Conservation (phyloP, 2,329 filamentous ascomycete genomes). For the Ophiocordyceps camponoti-floridani region DNA sequence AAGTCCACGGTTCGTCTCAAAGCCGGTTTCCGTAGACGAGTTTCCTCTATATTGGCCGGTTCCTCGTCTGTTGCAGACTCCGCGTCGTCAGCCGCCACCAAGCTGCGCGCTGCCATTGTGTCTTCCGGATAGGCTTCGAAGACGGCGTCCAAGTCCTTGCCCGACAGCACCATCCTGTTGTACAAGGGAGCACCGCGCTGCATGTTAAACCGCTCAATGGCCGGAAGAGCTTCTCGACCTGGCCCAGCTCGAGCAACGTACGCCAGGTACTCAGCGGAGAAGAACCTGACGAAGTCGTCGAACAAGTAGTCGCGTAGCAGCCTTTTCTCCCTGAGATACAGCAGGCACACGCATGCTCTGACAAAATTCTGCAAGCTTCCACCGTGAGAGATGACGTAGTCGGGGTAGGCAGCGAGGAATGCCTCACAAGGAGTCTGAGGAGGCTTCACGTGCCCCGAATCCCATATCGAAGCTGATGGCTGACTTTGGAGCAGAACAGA, state of each 20-base stretch:
- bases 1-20: no score
- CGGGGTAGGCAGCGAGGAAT: slow-evolving; percentile 25
- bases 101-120: slow-evolving; percentile 6
- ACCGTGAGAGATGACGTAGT: slow-evolving; percentile 19
- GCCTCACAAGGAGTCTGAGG: slow-evolving; percentile 13
- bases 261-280: slow-evolving; percentile 19
- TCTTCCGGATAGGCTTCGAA: slow-evolving; percentile 15
- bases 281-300: slow-evolving; percentile 33
- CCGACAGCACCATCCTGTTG: slow-evolving; percentile 15
- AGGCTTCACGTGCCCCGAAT: not conserved
- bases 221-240: slow-evolving; percentile 13
- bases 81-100: not conserved
- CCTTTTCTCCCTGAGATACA: slow-evolving; percentile 16
- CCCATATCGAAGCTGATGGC: slow-evolving; percentile 1
- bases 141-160: slow-evolving; percentile 15
- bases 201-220: slow-evolving; percentile 23
- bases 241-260: slow-evolving; percentile 17
- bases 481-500: not conserved
- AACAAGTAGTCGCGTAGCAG: slow-evolving; percentile 24
- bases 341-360: slow-evolving; percentile 23
- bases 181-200: slow-evolving; percentile 11
- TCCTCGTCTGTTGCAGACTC: not conserved
- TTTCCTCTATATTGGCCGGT: not conserved
- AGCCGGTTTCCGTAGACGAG: no score
- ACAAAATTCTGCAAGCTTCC: slow-evolving; percentile 24